Evolutionary conservation across 2,329 filamentous ascomycete genomes (phyloP), one percentile per base, ranked within the genome.

Genomic region (Madurella fahalii): DNA sequence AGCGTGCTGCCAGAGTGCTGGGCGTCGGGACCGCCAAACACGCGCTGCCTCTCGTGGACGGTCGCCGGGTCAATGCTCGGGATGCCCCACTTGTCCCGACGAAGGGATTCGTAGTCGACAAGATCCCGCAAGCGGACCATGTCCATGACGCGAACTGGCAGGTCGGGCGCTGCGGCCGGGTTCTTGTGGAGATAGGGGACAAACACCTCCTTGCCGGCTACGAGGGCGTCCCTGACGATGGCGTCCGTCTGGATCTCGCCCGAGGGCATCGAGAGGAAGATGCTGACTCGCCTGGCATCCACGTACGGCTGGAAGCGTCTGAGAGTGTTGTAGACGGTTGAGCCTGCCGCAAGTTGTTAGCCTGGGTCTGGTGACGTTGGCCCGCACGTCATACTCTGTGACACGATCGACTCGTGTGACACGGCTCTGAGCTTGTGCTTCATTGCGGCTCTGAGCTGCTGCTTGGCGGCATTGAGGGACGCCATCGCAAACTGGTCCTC

Each of bases 221-320:
- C 72, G 25, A 99, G 77, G 12, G 93, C 92, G 74, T 96, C 83
- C 30, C 83, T 82, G 9, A 97, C 90, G 52, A 97, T 90, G 47
- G 78, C 76, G 49, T 86, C 84, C 1, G 94, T 99, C 63, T 91
- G 89, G 25, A 96, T 81, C 73, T 99, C 94, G 20, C 86, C 87
- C 9, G 77, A 75, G 1, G 92, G 91, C 94, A 99, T 99, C 11
- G 93, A 94, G 15, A 99, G 78, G 69, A 95, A 99, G 53, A 99
- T 79, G 63, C 89, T 91, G 65, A 99, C 82, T 50, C 83, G 80
- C 57, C 77, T 80, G 41, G 94, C 92, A 52, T 85, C 77, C 59
- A 83, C 75, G 69, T 95, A 99, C 52, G 90, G 87, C 48, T 82
- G 78, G 64, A 92, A 82, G 11, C 78, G 75, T 43, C 86, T 75